Base-by-base conservation (phyloP, 345 rosid species). In the Crucihimalaya himalaica region DNA sequence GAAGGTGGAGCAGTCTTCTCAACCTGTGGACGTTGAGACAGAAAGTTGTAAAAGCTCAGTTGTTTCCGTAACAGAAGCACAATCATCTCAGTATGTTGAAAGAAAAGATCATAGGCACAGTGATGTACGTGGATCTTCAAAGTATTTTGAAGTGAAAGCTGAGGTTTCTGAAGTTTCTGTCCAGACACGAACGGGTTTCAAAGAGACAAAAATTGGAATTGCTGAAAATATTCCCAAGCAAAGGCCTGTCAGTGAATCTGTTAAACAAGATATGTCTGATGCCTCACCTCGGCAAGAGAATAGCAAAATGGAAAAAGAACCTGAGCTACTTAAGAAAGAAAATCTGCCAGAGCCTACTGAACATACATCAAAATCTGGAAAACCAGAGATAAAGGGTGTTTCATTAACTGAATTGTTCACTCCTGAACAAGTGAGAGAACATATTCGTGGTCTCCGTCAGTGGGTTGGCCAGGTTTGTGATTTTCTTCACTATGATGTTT, bases 381-480 rank as follows among this genome's bases (percentile, higher is more conserved):
- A 96, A 82, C 91, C 99, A 48, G 94, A 86, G 79, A 86, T 96
- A 80, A 92, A 92, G 74, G 99, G 98, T 51, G 98, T 96, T n/a
- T 96, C 99, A 46, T 67, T 92, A 84, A 96, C 93, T 51, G 99
- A 96, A 80, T 82, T 96, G 71, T 96, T 96, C 81, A 92, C 98
- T 47, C 98, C 99, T 16, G 98, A 96, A 78, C 97, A 96, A 88
- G 92, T 96, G 55, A 89, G 85, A 57, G 93, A 84, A 82, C 99
- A 96, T 80, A 96, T 96, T 68, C 74, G 12, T 12, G 99, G 99
- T 56, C 95, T 96, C 70, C 88, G 99, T 71, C 99, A 76, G 82
- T 96, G 99, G 99, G 99, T 96, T 83, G 98, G 99, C 75, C 99
- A 96, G 97, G 99, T 92, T 82, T 50, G 68, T 42, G 14, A 37